Evolutionary conservation across 768 basidiomycete species (phyloP).

Genomic region (Boletus subcaerulescens): DNA sequence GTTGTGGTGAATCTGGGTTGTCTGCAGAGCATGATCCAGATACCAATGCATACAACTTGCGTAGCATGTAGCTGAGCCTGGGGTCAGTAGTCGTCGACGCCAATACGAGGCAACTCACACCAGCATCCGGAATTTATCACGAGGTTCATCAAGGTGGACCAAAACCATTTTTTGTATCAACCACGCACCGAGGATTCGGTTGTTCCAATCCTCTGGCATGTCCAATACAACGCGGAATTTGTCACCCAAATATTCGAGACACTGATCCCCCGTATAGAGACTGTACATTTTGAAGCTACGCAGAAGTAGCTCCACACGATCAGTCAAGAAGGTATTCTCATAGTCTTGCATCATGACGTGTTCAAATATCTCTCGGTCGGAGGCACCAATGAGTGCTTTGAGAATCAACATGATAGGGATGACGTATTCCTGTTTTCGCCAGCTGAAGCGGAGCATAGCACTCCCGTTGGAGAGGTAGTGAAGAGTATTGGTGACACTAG

Average conservation of each 20-base stretch:
- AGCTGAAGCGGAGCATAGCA: constrained; percentile 94
- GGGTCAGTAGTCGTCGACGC: constrained; percentile 4
- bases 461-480: constrained; percentile 96
- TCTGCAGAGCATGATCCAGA: constrained; percentile 88
- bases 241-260: constrained; percentile 92
- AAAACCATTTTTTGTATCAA: constrained; percentile 82
- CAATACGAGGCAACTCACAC: constrained; percentile 47
- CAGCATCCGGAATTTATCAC: constrained; percentile 94
- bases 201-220: constrained; percentile 91
- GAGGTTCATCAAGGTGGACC: constrained; percentile 81
- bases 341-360: constrained; percentile 96
- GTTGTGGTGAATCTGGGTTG: constrained; percentile 98
- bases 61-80: constrained; percentile 85
- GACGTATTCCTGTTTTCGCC: constrained; percentile 97
- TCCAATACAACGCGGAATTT: constrained; percentile 93
- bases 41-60: constrained; percentile 89
- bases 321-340: constrained; percentile 94
- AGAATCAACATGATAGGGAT: constrained; percentile 96
- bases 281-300: constrained; percentile 94
- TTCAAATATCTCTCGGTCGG: constrained; percentile 96
- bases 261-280: constrained; percentile 84
- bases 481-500: constrained; percentile 90
- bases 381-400: constrained; percentile 87
- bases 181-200: constrained; percentile 76
- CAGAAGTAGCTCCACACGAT: constrained; percentile 90